These are phyloP conservation scores for Pseudogymnoascus sp. DNA, from an alignment of 2,329 filamentous ascomycete genomes.

Conservation along the genomic window DNA sequence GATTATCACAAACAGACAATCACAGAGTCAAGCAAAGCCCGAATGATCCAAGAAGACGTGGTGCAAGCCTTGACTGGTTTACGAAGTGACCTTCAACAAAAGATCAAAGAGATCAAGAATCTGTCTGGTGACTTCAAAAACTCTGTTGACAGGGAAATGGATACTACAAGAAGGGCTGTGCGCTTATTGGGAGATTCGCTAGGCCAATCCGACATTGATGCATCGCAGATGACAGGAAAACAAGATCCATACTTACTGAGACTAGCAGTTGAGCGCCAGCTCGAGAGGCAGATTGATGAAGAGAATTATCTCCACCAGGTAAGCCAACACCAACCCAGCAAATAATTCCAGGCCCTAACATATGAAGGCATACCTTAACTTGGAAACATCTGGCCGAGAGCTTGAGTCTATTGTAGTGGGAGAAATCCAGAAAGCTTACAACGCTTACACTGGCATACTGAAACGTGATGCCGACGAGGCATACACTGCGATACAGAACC, in stretches of 20 bases:
- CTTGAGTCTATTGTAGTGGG: constrained; percentile 94
- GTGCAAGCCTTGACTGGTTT: constrained; percentile 80
- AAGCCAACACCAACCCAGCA: background rate
- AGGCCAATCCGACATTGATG: constrained; percentile 71
- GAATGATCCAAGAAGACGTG: constrained; percentile 85
- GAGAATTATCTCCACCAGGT: constrained; percentile 88
- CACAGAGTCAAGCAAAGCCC: constrained; percentile 77
- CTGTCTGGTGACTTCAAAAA: constrained; percentile 95
- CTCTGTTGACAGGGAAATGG: constrained; percentile 90
- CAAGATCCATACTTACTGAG: constrained; percentile 87
- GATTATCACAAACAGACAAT: constrained; percentile 78
- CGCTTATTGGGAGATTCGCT: constrained; percentile 75
- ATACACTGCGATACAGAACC: constrained; percentile 69
- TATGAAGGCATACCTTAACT: constrained; percentile 77
- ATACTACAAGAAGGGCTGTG: constrained; percentile 72
- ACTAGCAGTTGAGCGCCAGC: constrained; percentile 77
- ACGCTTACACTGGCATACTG: constrained; percentile 82
- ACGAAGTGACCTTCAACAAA: constrained; percentile 81
- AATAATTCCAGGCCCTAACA: constrained; percentile 14
- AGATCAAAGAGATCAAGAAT: constrained; percentile 97
- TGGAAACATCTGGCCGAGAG: constrained; percentile 90
- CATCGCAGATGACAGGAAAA: constrained; percentile 69
- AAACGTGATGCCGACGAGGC: constrained; percentile 84
- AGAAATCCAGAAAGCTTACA: constrained; percentile 97
- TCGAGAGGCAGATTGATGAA: constrained; percentile 90